Percentiles rank a stretch among this genome's conserved stretches.
phyloP scores from a whole-genome alignment of 2,329 filamentous ascomycete genomes.

The Xenoacremonium recifei region DNA sequence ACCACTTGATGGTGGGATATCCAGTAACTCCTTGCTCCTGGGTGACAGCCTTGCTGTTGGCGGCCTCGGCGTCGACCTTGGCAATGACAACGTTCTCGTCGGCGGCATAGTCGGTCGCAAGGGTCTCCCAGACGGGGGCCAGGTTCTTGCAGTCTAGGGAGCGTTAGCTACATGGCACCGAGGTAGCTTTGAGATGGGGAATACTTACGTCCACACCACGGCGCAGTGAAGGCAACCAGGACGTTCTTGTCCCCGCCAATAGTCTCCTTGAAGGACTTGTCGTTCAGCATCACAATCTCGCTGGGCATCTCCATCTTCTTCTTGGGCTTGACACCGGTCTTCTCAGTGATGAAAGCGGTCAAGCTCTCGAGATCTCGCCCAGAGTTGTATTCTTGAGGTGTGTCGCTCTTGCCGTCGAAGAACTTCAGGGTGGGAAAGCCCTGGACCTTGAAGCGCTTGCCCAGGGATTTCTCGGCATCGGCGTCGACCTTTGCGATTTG shows the following conservation, averaged over 20 bases:
- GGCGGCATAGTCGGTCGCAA: constrained; percentile 76
- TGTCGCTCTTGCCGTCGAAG: constrained; percentile 92
- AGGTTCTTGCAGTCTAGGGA: constrained; percentile 88
- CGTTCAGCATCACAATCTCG: constrained; percentile 75
- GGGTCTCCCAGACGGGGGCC: constrained; percentile 83
- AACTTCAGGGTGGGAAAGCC: constrained; percentile 97
- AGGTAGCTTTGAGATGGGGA: neutral
- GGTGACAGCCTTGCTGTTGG: constrained; percentile 77
- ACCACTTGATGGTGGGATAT: constrained; percentile 98
- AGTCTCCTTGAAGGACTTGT: constrained; percentile 71
- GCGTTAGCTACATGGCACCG: constrained; percentile 10
- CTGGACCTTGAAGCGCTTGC: constrained; percentile 82
- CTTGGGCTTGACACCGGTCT: constrained; percentile 82
- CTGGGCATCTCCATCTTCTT: constrained; percentile 72
- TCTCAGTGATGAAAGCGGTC: constrained; percentile 75
- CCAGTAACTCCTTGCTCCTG: constrained; percentile 74
- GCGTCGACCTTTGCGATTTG: constrained; percentile 96
- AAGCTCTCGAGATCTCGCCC: constrained; percentile 87
- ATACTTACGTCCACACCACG: constrained; percentile 94
- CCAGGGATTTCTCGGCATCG: constrained; percentile 80
- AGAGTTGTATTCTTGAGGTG: constrained; percentile 80
- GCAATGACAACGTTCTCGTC: constrained; percentile 82
- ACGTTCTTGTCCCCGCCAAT: constrained; percentile 87
- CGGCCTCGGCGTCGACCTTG: constrained; percentile 92
- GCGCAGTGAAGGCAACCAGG: constrained; percentile 93